These are phyloP conservation scores for Hirsutella thompsonii DNA, from an alignment of 2,329 filamentous ascomycete species.

Conservation along the genomic window DNA sequence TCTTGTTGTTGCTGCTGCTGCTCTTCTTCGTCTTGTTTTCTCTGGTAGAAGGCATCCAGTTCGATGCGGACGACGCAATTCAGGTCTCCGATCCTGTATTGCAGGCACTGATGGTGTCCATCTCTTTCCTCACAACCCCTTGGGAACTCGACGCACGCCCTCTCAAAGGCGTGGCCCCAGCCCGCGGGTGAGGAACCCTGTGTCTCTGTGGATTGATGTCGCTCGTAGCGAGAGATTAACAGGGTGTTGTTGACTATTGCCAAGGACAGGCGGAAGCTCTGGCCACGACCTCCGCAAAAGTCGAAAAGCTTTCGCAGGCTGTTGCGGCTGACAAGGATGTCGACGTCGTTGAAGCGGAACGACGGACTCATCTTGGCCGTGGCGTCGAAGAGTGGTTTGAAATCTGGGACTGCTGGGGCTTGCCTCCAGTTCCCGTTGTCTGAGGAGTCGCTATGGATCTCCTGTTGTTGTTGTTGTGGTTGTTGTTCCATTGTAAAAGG, in stretches of 20 bases:
- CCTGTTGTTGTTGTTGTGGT: too few species aligned
- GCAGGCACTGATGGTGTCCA: not conserved
- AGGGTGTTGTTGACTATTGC: not conserved
- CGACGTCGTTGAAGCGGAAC: not conserved
- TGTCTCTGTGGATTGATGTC: not conserved
- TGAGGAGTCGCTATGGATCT: too few species aligned
- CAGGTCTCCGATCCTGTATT: not conserved
- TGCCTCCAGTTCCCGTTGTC: too few species aligned
- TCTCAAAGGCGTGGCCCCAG: not conserved
- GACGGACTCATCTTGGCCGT: not conserved
- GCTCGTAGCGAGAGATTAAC: not conserved
- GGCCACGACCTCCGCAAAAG: not conserved
- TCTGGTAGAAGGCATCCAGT: not conserved
- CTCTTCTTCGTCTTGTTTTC: not conserved
- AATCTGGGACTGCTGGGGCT: not conserved
- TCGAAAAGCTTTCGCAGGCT: not conserved
- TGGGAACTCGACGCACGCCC: not conserved
- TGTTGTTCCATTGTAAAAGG: too few species aligned
- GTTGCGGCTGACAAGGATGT: not conserved
- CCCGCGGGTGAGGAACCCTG: not conserved
- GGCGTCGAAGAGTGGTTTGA: not conserved
- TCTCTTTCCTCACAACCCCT: not conserved
- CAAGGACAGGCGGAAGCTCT: not conserved
- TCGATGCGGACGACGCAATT: not conserved
- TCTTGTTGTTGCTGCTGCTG: too few species aligned